phyloP scores from a whole-genome alignment of 129 eudicot species.

The Centrapalus pauciflorus region DNA sequence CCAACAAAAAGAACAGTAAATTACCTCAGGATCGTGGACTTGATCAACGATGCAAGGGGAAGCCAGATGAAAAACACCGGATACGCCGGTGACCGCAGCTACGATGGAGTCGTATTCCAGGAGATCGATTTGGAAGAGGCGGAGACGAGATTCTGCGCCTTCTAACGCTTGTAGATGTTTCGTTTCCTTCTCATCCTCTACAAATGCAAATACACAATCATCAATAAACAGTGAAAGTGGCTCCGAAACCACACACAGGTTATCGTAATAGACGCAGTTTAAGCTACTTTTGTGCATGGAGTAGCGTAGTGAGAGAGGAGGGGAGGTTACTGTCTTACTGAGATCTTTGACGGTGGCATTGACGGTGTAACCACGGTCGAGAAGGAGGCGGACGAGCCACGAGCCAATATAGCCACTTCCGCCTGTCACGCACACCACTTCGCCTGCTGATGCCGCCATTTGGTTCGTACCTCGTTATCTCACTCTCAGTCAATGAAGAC shows the following conservation, averaged over 20 bases:
- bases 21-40: conserved; percentile 78
- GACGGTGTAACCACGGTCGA: conserved; percentile 90
- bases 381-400: conserved; percentile 73
- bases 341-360: conserved; percentile 87
- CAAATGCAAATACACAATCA: neutral
- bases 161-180: conserved; percentile 68
- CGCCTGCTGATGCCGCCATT: conserved; percentile 16
- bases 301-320: neutral
- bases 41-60: conserved; percentile 68
- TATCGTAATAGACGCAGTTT: neutral
- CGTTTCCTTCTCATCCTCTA: conserved; percentile 81
- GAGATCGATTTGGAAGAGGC: conserved; percentile 75
- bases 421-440: conserved; percentile 95
- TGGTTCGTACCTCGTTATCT: no score
- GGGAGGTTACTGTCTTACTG: conserved; percentile 42
- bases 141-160: conserved; percentile 78
- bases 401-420: conserved; percentile 93
- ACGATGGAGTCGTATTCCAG: conserved; percentile 72
- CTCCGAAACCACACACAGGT: neutral
- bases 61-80: conserved; percentile 89
- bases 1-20: neutral
- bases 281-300: neutral
- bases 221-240: conserved; percentile 1
- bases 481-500: no score
- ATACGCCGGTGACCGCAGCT: conserved; percentile 55